Conservation (phyloP, 345 rosid species). For the rapeseed (Brassica napus) region DNA sequence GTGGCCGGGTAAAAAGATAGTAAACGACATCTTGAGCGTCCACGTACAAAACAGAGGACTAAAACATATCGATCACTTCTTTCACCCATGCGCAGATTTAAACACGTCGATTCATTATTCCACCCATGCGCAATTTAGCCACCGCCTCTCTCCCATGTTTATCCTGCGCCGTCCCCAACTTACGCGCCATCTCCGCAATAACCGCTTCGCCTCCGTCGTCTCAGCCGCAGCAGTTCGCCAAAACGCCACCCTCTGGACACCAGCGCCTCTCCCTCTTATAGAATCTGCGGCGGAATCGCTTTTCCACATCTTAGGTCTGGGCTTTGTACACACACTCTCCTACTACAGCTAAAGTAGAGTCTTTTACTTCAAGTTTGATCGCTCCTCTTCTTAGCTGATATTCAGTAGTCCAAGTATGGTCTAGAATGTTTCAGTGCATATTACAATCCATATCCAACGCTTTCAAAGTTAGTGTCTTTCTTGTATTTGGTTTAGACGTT, state of each 20-base stretch:
- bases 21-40: constrained; percentile 18
- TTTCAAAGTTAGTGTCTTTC: neutral
- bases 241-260: constrained; percentile 74
- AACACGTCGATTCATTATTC: too few relatives aligned
- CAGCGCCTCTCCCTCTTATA: constrained; percentile 59
- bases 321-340: too few relatives aligned
- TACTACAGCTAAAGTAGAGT: too few relatives aligned
- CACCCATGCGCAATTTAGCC: constrained; percentile 46
- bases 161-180: constrained; percentile 59
- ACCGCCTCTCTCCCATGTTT: constrained; percentile 87
- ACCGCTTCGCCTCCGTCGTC: constrained; percentile 41
- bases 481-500: neutral
- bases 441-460: constrained; percentile 4
- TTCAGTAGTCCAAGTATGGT: neutral
- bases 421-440: constrained; percentile 1
- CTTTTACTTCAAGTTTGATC: constrained; percentile 2
- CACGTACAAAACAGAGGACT: constrained; percentile 38
- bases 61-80: too few relatives aligned
- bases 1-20: neutral
- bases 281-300: constrained; percentile 79
- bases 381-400: constrained; percentile 8
- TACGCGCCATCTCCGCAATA: constrained; percentile 34
- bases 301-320: constrained; percentile 72
- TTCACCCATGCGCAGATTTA: neutral
- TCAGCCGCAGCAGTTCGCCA: constrained; percentile 62